Evolutionary conservation across 805 yeast species (phyloP), one percentile per base, ranked within the genome.

Genomic region (Candida hispaniensis): DNA sequence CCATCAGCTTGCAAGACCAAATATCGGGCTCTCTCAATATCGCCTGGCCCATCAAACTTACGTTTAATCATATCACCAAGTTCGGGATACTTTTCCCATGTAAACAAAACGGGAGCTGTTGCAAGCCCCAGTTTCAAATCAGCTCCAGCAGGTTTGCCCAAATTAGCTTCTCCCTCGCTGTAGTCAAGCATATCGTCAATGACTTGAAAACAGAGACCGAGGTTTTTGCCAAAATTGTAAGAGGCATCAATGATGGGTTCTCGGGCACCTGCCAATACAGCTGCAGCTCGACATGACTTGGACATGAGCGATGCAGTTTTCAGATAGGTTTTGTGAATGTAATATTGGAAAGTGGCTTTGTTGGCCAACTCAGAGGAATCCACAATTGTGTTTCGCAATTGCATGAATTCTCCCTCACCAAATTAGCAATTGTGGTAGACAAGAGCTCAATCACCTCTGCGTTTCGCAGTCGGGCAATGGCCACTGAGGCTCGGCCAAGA

Each of bases 351-450:
- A 2, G 94, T 93, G n/a, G 61, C 66, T 17, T 52, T 42, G 28
- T 53, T 54, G 40, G 79, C 82, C 17, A 64, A 67, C 38, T 61
- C 52, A 13, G 75, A 67, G 2, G 48, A 45, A 41, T 54, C 53
- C 25, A 79, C 61, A 6, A 86, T 91, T 0, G 95, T 83, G 59
- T 91, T 91, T 48, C 88, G 86, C 63, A 91, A 70, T 61, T 91
- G 98, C 97, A 91, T 91, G 55, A 91, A 88, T 60, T 91, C 98
- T 33, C 98, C 98, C 60, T 91, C 98, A 91, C 97, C 41, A 91
- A 66, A 54, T 91, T 91, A 8, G 97, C 98, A 53, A 91, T 91
- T 18, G 95, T 79, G 9, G 95, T 88, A 3, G 96, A 85, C 63
- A 91, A 73, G 42, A 91, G 66, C 61, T 91, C 98, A 40, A 85